Conservation (phyloP, 2,329 filamentous ascomycete genomes). For the Trichoderma atroviride region DNA sequence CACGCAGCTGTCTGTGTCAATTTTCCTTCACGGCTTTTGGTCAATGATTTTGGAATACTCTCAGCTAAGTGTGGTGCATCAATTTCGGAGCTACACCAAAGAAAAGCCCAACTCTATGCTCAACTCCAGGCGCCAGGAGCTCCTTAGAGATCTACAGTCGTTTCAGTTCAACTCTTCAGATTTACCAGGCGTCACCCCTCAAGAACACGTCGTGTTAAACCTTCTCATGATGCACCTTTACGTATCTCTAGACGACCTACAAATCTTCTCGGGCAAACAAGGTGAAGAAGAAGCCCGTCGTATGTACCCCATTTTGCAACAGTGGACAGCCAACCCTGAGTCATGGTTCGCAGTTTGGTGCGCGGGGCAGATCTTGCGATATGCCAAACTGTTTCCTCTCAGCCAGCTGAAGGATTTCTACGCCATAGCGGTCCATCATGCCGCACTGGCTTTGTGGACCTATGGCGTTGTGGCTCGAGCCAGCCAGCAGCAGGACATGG, state of each 20-base stretch:
- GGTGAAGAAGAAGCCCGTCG: constrained; percentile 66
- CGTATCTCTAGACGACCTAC: constrained; percentile 65
- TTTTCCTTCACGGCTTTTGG: constrained; percentile 69
- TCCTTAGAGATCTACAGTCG: constrained; percentile 58
- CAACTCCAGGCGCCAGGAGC: constrained; percentile 61
- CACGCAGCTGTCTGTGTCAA: constrained; percentile 57
- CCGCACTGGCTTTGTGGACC: constrained; percentile 68
- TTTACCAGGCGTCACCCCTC: constrained; percentile 49
- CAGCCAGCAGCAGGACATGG: constrained; percentile 37
- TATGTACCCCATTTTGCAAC: constrained; percentile 59
- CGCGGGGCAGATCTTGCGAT: constrained; percentile 66
- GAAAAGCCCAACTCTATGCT: constrained; percentile 51
- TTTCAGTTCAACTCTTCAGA: constrained; percentile 49
- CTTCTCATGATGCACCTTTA: constrained; percentile 66
- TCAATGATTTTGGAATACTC: constrained; percentile 67
- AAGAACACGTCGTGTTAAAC: constrained; percentile 53
- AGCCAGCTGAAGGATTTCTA: constrained; percentile 65
- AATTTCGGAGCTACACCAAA: constrained; percentile 51
- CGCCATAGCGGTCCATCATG: constrained; percentile 70
- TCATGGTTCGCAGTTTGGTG: constrained; percentile 66
- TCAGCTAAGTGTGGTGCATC: constrained; percentile 56
- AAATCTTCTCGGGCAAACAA: constrained; percentile 68
- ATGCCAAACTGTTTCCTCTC: constrained; percentile 57
- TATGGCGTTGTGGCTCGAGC: constrained; percentile 63
- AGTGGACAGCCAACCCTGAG: constrained; percentile 59